Percentiles rank a stretch among this genome's conserved stretches.
phyloP scores from a whole-genome alignment of 2,329 filamentous ascomycete species.

The Xylaria sp. region DNA sequence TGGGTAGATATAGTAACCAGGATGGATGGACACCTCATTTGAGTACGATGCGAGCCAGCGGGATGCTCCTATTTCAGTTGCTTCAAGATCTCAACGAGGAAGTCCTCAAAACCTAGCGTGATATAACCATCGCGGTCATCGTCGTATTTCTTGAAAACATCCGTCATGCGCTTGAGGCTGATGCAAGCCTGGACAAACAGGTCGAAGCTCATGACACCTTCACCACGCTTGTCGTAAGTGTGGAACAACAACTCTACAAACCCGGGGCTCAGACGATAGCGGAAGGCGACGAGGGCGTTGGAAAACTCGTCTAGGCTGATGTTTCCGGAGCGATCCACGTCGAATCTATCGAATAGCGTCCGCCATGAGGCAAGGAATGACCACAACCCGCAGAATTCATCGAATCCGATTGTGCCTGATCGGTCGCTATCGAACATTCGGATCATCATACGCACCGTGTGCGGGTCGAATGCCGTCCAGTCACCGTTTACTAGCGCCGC shows the following conservation, averaged over 20 bases:
- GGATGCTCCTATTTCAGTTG: conserved; percentile 56
- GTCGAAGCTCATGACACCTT: conserved; percentile 85
- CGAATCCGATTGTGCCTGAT: conserved; percentile 86
- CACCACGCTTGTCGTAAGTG: conserved; percentile 80
- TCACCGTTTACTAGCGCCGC: conserved; percentile 95
- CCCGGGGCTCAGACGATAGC: conserved; percentile 82
- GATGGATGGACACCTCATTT: background rate
- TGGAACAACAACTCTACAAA: conserved; percentile 87
- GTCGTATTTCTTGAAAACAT: conserved; percentile 99
- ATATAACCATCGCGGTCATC: conserved; percentile 95
- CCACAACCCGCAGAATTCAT: conserved; percentile 97
- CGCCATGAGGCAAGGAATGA: conserved; percentile 95
- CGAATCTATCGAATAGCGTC: conserved; percentile 92
- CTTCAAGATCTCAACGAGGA: conserved; percentile 71
- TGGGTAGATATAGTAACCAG: background rate
- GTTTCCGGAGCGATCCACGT: conserved; percentile 82
- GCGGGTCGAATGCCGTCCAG: conserved; percentile 89
- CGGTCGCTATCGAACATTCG: conserved; percentile 98
- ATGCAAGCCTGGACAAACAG: conserved; percentile 98
- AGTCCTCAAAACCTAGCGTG: conserved; percentile 81
- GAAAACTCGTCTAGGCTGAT: conserved; percentile 88
- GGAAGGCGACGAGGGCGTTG: conserved; percentile 89
- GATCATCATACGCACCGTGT: conserved; percentile 99
- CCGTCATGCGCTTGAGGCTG: conserved; percentile 95
- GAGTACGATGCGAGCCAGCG: background rate